Evolutionary conservation across 2,329 filamentous ascomycete genomes (phyloP).

Genomic region (Epichloe typhina): DNA sequence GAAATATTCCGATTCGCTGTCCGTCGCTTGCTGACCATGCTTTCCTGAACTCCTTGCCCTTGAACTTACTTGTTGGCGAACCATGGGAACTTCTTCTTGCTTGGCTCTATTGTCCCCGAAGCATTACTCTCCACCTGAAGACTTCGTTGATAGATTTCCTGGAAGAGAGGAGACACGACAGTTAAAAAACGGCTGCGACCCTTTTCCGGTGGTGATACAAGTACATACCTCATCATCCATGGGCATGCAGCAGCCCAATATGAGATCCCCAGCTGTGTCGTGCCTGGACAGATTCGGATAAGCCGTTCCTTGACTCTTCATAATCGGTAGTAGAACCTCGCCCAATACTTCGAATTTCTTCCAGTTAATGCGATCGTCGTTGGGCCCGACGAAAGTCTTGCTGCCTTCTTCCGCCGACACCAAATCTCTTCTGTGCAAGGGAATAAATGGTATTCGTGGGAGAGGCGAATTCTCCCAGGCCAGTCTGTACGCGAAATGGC

Average conservation of each 20-base stretch:
- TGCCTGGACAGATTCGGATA: constrained; percentile 61
- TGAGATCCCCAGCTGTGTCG: constrained; percentile 57
- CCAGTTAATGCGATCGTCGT: constrained; percentile 79
- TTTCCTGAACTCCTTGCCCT: constrained; percentile 15
- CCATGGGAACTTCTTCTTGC: constrained; percentile 56
- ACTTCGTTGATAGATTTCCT: constrained; percentile 54
- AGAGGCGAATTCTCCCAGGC: constrained; percentile 92
- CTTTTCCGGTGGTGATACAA: neutral
- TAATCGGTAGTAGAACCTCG: constrained; percentile 79
- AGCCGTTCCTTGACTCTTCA: constrained; percentile 77
- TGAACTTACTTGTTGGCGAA: constrained; percentile 39
- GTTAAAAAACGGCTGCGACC: neutral
- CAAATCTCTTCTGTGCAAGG: constrained; percentile 76
- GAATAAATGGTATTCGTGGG: constrained; percentile 86
- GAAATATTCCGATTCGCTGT: constrained; percentile 4
- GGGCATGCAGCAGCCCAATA: constrained; percentile 69
- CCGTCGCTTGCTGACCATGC: constrained; percentile 2
- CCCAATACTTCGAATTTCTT: constrained; percentile 95
- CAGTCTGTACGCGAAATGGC: constrained; percentile 87
- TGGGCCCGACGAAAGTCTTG: constrained; percentile 67
- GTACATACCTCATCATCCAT: constrained; percentile 74
- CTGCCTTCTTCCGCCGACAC: constrained; percentile 90
- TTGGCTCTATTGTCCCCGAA: constrained; percentile 30
- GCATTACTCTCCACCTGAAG: constrained; percentile 41
- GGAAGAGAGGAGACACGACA: neutral